Conservation (phyloP, 176 grass and related monocot genomes). For the Eleusine indica region DNA sequence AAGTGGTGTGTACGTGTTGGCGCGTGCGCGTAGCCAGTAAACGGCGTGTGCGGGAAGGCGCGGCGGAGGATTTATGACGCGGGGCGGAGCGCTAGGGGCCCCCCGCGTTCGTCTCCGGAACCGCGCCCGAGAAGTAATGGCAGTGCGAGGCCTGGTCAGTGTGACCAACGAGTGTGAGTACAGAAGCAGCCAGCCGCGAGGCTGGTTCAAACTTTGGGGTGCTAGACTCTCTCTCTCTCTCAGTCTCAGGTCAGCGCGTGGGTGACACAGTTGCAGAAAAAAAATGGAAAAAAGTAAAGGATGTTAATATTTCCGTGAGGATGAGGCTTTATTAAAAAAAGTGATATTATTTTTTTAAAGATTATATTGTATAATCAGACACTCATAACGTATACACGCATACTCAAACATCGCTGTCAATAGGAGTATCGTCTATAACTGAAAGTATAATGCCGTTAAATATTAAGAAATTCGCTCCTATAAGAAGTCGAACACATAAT, state of each 20-base stretch:
- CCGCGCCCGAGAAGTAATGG: conserved; percentile 9
- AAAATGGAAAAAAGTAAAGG: neutral
- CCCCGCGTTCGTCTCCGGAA: conserved; percentile 50
- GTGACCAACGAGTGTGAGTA: neutral
- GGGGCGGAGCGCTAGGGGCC: neutral
- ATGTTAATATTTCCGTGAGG: neutral
- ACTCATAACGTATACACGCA: too few relatives aligned
- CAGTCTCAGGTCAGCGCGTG: neutral
- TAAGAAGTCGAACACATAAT: too few relatives aligned
- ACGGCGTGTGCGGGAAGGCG: neutral
- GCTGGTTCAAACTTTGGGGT: conserved; percentile 16
- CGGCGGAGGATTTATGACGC: conserved; percentile 22
- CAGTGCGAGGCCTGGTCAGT: neutral
- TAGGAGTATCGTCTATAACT: too few relatives aligned
- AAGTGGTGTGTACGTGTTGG: neutral
- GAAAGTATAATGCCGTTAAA: too few relatives aligned
- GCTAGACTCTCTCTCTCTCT: neutral
- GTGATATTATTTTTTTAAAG: neutral
- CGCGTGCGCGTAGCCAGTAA: conserved; percentile 25
- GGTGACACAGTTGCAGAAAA: neutral
- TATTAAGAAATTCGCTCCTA: too few relatives aligned
- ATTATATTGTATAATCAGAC: too few relatives aligned
- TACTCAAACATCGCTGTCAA: too few relatives aligned
- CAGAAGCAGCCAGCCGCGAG: conserved; percentile 4
- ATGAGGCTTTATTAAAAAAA: neutral